Percentiles rank a stretch among this genome's conserved stretches.
Evolutionary conservation across 148 eudicot species (phyloP).

Genomic region (Rhododendron griersonianum): DNA sequence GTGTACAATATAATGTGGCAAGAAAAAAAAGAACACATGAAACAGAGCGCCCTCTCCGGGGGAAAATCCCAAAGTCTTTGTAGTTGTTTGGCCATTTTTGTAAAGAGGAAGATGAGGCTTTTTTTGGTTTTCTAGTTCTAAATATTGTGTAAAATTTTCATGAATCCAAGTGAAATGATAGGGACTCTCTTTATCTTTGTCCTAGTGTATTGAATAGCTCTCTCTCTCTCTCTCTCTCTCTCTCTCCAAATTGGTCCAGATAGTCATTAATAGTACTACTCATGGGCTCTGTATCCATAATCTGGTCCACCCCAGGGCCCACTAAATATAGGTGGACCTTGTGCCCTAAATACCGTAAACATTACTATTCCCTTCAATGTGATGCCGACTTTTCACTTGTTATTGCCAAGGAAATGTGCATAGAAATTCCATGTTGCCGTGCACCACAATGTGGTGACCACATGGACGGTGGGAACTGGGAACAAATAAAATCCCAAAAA

Average conservation of each 20-base stretch:
- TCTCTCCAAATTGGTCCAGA: not conserved
- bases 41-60: constrained; percentile 67
- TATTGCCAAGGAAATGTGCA: constrained; percentile 13
- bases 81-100: constrained; percentile 44
- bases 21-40: constrained; percentile 11
- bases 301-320: constrained; percentile 41
- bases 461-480: constrained; percentile 34
- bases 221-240: not conserved
- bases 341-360: constrained; percentile 24
- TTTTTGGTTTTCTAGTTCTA: constrained; percentile 30
- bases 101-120: constrained; percentile 87
- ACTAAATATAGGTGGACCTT: constrained; percentile 33
- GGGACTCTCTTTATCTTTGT: not conserved
- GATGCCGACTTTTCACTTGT: constrained; percentile 24
- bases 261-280: constrained; percentile 13
- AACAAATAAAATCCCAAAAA: not conserved
- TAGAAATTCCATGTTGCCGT: constrained; percentile 17
- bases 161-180: constrained; percentile 16
- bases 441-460: constrained; percentile 10
- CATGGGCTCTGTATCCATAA: constrained; percentile 29
- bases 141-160: constrained; percentile 17
- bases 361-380: constrained; percentile 27
- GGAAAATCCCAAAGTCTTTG: constrained; percentile 31
- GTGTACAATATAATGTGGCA: constrained; percentile 11
- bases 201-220: not conserved